Percentiles rank a stretch among this genome's conserved stretches.
Evolutionary conservation across 495 filamentous ascomycete genomes (phyloP).

Genomic region (Penicillium herquei): DNA sequence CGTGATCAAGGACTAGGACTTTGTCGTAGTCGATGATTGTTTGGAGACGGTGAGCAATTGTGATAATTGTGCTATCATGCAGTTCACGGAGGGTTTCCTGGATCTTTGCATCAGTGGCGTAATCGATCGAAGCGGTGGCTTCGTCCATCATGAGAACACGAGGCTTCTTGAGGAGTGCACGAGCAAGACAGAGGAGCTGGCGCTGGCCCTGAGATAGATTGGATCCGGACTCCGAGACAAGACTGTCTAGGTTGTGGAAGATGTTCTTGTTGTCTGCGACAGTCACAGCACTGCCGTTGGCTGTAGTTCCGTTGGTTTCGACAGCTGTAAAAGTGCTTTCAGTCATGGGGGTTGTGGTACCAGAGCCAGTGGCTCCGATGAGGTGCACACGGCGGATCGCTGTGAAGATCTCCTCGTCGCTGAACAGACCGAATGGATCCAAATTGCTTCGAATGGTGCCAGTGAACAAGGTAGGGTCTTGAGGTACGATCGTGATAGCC

Average conservation of each 20-base stretch:
- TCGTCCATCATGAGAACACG: constrained; percentile 98
- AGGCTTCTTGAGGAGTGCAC: constrained; percentile 87
- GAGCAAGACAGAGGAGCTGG: constrained; percentile 92
- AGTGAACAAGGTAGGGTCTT: constrained; percentile 96
- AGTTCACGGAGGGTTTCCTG: constrained; percentile 92
- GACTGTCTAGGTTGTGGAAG: constrained; percentile 82
- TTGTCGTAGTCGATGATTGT: constrained; percentile 98
- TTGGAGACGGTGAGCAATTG: constrained; percentile 95
- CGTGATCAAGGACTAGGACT: constrained; percentile 94
- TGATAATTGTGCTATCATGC: constrained; percentile 84
- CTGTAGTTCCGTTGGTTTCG: constrained; percentile 41
- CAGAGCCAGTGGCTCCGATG: constrained; percentile 61
- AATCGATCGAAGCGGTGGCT: constrained; percentile 97
- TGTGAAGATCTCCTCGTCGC: constrained; percentile 85
- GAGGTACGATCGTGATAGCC: constrained; percentile 95
- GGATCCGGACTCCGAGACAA: constrained; percentile 86
- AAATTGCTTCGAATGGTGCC: constrained; percentile 94
- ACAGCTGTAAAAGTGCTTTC: constrained; percentile 30
- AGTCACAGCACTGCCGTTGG: constrained; percentile 32
- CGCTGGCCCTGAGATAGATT: constrained; percentile 97
- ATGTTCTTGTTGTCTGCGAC: constrained; percentile 80
- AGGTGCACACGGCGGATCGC: constrained; percentile 89
- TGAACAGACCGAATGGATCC: constrained; percentile 90
- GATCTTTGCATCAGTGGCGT: constrained; percentile 92
- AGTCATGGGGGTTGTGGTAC: constrained; percentile 42